Base-by-base conservation (phyloP, 495 filamentous ascomycete species). In the Friedmanniomyces simplex region DNA sequence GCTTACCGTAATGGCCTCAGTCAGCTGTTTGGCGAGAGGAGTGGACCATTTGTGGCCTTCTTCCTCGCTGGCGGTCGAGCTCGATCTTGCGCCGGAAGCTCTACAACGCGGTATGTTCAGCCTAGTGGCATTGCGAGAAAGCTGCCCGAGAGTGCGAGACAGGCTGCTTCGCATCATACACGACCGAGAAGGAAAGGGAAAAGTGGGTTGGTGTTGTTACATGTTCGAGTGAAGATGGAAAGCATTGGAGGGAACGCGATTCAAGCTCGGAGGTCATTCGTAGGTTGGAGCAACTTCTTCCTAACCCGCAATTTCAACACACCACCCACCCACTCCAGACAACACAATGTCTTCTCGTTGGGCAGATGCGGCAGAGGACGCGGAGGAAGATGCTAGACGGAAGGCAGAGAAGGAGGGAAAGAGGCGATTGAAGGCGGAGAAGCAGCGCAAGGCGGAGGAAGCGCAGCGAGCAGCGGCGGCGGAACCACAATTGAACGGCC, bases 341-440 rank as follows among this genome's bases (percentile, higher is more conserved):
- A 14, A 24, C 34, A 49, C 20, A 32, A 63, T 63, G 61, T 13
- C 52, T 47, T 96, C 91, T 42, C 83, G 93, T 65, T 98, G 93
- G 93, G 89, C 87, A 57, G 77, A 88, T 66, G 81, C 85, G 54
- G 84, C 81, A 55, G 89, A 88, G 60, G 87, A 91, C 55, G 79
- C 82, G 25, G 86, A 79, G 14, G 62, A 60, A 11, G 77, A 87
- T 60, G 85, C 84, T 18, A 81, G 84, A 65, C 77, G 80, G 42
- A 94, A 88, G 73, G 77, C 78, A 61, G 90, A 95, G 65, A 96
- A 94, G 72, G 91, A 96, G 68, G 83, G 87, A 57, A 95, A 90
- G 74, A 89, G 85, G 71, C 83, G 85, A 50, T 72, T 82, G 30
- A 97, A 94, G 69, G 86, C 82, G n/a, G 85, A 87, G 61, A 91